Evolutionary conservation across 202 grass and related monocot genomes (phyloP).

Genomic region (Eragrostis tef): DNA sequence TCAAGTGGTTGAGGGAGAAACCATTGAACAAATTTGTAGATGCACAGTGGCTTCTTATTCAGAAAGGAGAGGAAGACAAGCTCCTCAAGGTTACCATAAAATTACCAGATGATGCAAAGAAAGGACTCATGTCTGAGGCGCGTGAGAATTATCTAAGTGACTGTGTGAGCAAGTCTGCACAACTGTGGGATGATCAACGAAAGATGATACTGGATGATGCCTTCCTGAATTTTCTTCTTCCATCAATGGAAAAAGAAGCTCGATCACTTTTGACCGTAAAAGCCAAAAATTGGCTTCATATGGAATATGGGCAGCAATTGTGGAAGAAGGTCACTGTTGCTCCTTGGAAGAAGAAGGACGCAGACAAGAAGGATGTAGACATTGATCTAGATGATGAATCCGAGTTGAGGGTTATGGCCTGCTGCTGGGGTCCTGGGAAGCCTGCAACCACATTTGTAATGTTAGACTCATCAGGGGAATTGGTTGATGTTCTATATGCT

Average conservation of each 20-base stretch:
- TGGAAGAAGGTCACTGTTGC: constrained; percentile 83
- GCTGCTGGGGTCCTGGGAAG: constrained; percentile 96
- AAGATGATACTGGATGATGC: constrained; percentile 98
- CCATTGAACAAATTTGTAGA: constrained; percentile 82
- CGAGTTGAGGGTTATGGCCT: constrained; percentile 89
- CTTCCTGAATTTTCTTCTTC: constrained; percentile 76
- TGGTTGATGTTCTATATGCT: constrained; percentile 94
- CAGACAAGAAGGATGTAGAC: constrained; percentile 61
- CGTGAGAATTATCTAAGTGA: constrained; percentile 92
- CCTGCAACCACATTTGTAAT: constrained; percentile 92
- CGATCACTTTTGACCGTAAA: constrained; percentile 65
- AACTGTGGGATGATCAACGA: constrained; percentile 89
- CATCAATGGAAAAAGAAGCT: constrained; percentile 92
- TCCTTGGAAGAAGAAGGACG: constrained; percentile 84
- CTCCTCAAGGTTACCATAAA: constrained; percentile 91
- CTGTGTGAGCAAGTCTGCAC: constrained; percentile 90
- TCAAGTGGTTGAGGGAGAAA: constrained; percentile 82
- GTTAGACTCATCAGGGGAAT: constrained; percentile 87
- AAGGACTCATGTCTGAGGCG: constrained; percentile 76
- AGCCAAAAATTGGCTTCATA: constrained; percentile 77
- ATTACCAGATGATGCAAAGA: constrained; percentile 75
- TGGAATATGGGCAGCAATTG: constrained; percentile 84
- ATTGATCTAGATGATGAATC: constrained; percentile 76
- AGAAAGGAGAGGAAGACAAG: constrained; percentile 98
- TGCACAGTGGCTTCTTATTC: constrained; percentile 93